Conservation (phyloP, 1,139 yeast genomes). For the Saccharomyces uvarum region DNA sequence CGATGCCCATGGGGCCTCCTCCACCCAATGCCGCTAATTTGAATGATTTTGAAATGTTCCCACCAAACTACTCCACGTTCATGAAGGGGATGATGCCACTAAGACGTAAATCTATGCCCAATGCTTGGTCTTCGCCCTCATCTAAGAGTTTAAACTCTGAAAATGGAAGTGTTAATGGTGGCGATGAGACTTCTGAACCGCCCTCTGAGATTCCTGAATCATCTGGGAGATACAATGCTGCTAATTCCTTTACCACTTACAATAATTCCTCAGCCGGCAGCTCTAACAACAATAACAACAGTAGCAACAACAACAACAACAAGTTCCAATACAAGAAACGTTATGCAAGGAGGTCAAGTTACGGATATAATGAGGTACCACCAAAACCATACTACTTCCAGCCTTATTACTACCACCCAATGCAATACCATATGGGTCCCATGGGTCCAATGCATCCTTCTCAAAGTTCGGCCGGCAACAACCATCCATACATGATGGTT, state of each 20-base stretch:
- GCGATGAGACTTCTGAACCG: slow-evolving; percentile 14
- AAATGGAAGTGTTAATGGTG: slow-evolving; percentile 11
- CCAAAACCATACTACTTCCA: slow-evolving; percentile 26
- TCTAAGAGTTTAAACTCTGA: slow-evolving; percentile 10
- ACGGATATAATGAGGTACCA: slow-evolving; percentile 16
- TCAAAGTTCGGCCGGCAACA: slow-evolving; percentile 14
- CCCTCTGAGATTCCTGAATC: slow-evolving; percentile 21
- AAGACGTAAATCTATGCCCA: slow-evolving; percentile 7
- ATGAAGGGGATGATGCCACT: slow-evolving; percentile 4
- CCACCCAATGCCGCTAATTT: not conserved
- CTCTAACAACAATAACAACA: slow-evolving; percentile 9
- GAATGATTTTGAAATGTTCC: slow-evolving; percentile 2
- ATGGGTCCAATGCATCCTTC: slow-evolving; percentile 16
- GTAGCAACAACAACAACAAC: slow-evolving; percentile 8
- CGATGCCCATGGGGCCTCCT: slow-evolving; percentile 1
- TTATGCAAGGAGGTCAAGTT: slow-evolving; percentile 7
- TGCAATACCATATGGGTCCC: slow-evolving; percentile 28
- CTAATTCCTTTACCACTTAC: slow-evolving; percentile 20
- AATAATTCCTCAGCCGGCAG: slow-evolving; percentile 27
- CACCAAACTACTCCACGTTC: not conserved
- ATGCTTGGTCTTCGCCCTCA: slow-evolving; percentile 13
- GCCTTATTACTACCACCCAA: slow-evolving; percentile 27
- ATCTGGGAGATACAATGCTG: slow-evolving; percentile 12
- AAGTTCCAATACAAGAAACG: slow-evolving; percentile 5
- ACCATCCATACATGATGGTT: slow-evolving; percentile 28